phyloP scores from a whole-genome alignment of 2,329 filamentous ascomycete genomes.

The Botrytis tulipae region DNA sequence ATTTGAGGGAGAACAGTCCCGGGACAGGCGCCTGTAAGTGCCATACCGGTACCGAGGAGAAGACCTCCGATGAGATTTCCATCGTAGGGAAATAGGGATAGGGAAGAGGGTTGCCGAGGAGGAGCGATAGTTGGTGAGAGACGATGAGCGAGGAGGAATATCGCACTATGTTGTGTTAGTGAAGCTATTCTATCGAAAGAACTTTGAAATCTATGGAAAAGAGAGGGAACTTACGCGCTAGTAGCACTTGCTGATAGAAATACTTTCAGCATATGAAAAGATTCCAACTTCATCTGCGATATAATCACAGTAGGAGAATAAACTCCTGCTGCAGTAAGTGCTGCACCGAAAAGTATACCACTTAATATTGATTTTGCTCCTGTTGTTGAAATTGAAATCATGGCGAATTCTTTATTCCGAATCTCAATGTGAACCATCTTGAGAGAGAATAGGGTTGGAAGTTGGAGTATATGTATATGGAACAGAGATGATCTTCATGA shows the following conservation, averaged over 20 bases:
- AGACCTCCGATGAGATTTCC: slow-evolving; percentile 64
- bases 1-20: slow-evolving; percentile 63
- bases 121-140: slow-evolving; percentile 10
- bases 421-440: background rate
- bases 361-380: slow-evolving; percentile 17
- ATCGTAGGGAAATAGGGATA: slow-evolving; percentile 54
- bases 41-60: slow-evolving; percentile 64
- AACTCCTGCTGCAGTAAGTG: slow-evolving; percentile 59
- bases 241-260: slow-evolving; percentile 62
- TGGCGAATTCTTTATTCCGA: slow-evolving; percentile 1
- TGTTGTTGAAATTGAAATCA: slow-evolving; percentile 15
- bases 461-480: background rate
- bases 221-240: slow-evolving; percentile 52
- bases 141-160: slow-evolving; percentile 43
- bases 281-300: slow-evolving; percentile 57
- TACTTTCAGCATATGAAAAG: slow-evolving; percentile 65
- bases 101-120: slow-evolving; percentile 18
- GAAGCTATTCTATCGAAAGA: background rate
- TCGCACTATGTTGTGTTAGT: slow-evolving; percentile 7
- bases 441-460: background rate
- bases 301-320: slow-evolving; percentile 59
- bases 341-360: slow-evolving; percentile 60
- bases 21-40: slow-evolving; percentile 62
- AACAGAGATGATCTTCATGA: background rate
- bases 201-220: background rate